Percentiles rank a stretch among this genome's conserved stretches.
Evolutionary conservation across 2,329 filamentous ascomycete genomes (phyloP).

Genomic region (Nigrospora sphaerica): DNA sequence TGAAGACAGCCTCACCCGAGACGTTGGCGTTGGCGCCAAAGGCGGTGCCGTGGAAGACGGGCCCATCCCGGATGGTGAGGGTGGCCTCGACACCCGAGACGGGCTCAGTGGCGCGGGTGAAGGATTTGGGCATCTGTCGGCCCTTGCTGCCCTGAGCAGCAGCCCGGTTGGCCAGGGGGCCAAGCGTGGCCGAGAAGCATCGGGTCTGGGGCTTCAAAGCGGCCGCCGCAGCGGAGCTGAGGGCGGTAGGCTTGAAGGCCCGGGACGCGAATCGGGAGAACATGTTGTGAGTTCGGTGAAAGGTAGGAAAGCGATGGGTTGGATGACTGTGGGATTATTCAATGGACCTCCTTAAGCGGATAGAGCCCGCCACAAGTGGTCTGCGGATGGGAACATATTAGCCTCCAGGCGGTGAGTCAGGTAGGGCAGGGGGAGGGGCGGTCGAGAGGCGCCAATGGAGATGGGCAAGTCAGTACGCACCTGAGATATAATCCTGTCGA

Average conservation of each 20-base stretch:
- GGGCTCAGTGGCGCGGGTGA: constrained; percentile 54
- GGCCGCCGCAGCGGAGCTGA: constrained; percentile 27
- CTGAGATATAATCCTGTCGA: constrained; percentile 67
- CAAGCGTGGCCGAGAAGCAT: constrained; percentile 28
- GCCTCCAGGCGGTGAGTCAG: constrained; percentile 36
- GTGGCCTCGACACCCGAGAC: constrained; percentile 74
- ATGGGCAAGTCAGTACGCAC: constrained; percentile 25
- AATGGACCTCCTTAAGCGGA: constrained; percentile 32
- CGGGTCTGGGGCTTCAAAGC: constrained; percentile 25
- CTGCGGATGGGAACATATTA: constrained; percentile 26
- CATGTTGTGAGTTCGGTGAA: constrained; percentile 36
- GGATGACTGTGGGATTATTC: constrained; percentile 18
- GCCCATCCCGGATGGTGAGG: constrained; percentile 92
- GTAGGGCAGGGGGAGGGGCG: constrained; percentile 23
- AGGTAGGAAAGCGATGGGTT: constrained; percentile 9
- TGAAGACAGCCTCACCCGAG: constrained; percentile 97
- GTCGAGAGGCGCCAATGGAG: constrained; percentile 5
- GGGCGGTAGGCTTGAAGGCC: constrained; percentile 46
- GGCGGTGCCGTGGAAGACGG: constrained; percentile 91
- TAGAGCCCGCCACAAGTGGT: constrained; percentile 47
- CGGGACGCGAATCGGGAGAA: constrained; percentile 49
- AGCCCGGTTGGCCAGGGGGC: constrained; percentile 23
- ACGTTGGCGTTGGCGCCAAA: constrained; percentile 96
- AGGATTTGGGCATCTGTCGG: constrained; percentile 56
- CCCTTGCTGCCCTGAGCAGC: constrained; percentile 64